Percentiles rank a stretch among this genome's conserved stretches.
phyloP scores from a whole-genome alignment of 352 stramenopile species.

The Phytophthora meadii region DNA sequence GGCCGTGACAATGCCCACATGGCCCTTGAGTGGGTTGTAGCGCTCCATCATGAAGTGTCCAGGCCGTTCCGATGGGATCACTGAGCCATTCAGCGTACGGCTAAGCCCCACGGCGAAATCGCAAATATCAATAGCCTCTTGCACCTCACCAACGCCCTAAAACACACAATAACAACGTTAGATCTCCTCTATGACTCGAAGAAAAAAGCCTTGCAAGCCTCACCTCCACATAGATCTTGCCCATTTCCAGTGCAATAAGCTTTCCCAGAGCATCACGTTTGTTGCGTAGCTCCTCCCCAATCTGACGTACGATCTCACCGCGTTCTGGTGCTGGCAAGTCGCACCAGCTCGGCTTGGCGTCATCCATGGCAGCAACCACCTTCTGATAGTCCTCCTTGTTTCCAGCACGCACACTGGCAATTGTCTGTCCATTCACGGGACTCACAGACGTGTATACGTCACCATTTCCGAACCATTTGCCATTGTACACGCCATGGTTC shows the following conservation, averaged over 20 bases:
- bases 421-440: conserved; percentile 82
- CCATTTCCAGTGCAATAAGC: conserved; percentile 93
- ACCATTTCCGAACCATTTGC: conserved; percentile 88
- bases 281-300: conserved; percentile 88
- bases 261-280: conserved; percentile 92
- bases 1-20: conserved; percentile 93
- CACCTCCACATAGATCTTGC: conserved; percentile 93
- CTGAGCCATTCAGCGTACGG: conserved; percentile 86
- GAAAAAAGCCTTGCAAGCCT: not conserved
- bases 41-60: conserved; percentile 95
- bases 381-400: conserved; percentile 87
- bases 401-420: conserved; percentile 84
- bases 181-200: not conserved
- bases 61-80: conserved; percentile 91
- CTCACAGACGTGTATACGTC: conserved; percentile 85
- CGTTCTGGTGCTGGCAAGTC: conserved; percentile 86
- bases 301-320: conserved; percentile 93
- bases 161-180: conserved; percentile 10
- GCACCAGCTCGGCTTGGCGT: conserved; percentile 86
- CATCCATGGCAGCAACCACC: conserved; percentile 84
- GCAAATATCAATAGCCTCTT: conserved; percentile 95
- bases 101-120: conserved; percentile 94
- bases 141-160: conserved; percentile 91
- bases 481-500: conserved; percentile 88
- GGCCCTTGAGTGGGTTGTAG: conserved; percentile 93